A percentile compares a stretch with the other conserved stretches of the same genome.
These are phyloP conservation scores for Mucor piriformis DNA, from an alignment of 371 early-diverging fungal species.

Conservation along the genomic window DNA sequence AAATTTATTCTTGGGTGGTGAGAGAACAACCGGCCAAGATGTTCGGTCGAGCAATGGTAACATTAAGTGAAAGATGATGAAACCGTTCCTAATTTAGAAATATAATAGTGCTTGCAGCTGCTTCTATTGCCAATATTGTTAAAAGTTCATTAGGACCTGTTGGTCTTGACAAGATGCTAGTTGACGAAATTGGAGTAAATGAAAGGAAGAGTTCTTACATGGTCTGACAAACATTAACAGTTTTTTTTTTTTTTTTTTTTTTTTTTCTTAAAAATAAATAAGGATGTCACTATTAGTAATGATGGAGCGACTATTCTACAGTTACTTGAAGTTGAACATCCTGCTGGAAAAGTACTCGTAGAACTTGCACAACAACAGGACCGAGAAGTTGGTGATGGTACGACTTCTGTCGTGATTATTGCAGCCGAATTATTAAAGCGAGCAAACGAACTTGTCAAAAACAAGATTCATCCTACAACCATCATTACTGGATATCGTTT, in stretches of 20 bases:
- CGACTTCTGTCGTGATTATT: constrained; percentile 99
- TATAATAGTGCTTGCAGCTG: constrained; percentile 52
- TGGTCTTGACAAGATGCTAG: constrained; percentile 99
- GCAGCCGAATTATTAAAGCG: constrained; percentile 97
- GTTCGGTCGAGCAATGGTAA: constrained; percentile 96
- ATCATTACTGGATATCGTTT: constrained; percentile 98
- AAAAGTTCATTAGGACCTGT: constrained; percentile 99
- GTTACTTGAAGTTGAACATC: constrained; percentile 97
- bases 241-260: constrained; percentile 4
- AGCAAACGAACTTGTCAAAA: constrained; percentile 97
- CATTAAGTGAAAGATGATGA: no score
- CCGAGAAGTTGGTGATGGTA: constrained; percentile 99
- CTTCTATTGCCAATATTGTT: constrained; percentile 97
- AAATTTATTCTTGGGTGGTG: constrained; percentile 76
- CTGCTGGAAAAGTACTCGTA: constrained; percentile 96
- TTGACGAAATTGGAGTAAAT: constrained; percentile 97
- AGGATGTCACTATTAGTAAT: constrained; percentile 99
- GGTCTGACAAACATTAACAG: neutral
- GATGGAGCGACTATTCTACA: constrained; percentile 99
- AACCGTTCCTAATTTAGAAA: no score
- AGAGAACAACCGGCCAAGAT: constrained; percentile 91
- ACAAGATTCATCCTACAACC: constrained; percentile 98
- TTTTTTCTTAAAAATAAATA: neutral
- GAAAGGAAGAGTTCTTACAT: neutral
- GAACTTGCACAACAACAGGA: constrained; percentile 99